Evolutionary conservation across 768 basidiomycete genomes (phyloP).

Genomic region (Amanita phalloides): DNA sequence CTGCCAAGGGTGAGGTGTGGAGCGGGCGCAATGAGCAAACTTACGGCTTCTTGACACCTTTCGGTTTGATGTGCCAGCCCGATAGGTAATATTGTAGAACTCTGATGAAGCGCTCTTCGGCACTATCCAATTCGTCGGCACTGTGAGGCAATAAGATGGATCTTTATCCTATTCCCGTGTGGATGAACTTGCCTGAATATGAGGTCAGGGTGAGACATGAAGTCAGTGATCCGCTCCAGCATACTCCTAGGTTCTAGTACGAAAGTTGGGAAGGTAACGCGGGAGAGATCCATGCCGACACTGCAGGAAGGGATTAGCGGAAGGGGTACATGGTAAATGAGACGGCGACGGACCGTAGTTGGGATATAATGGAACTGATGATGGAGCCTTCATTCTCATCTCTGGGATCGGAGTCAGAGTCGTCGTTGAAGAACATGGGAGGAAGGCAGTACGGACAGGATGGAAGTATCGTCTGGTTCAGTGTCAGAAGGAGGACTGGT

Average conservation of each 20-base stretch:
- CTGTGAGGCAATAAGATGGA: conserved; percentile 26
- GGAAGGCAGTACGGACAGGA: conserved; percentile 50
- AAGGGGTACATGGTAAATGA: neutral
- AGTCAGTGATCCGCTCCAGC: conserved; percentile 98
- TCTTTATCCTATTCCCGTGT: neutral
- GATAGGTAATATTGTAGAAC: conserved; percentile 93
- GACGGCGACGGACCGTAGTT: conserved; percentile 51
- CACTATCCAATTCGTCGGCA: conserved; percentile 67
- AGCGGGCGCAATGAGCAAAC: conserved; percentile 18
- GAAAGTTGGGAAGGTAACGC: conserved; percentile 90
- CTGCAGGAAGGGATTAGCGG: conserved; percentile 16
- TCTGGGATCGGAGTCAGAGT: conserved; percentile 36
- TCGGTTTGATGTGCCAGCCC: conserved; percentile 99
- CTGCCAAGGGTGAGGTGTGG: conserved; percentile 23
- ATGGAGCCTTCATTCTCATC: conserved; percentile 93
- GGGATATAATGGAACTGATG: conserved; percentile 78
- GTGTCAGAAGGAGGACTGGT: conserved; percentile 73
- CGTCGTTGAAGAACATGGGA: conserved; percentile 17
- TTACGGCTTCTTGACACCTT: conserved; percentile 98
- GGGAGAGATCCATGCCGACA: conserved; percentile 93
- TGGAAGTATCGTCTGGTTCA: conserved; percentile 82
- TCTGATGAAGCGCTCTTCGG: conserved; percentile 84
- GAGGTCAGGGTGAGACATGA: conserved; percentile 98
- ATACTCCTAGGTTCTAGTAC: conserved; percentile 96
- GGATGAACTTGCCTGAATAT: conserved; percentile 69